phyloP scores from a whole-genome alignment of 768 basidiomycete genomes.

The Tricholoma saponaceum region DNA sequence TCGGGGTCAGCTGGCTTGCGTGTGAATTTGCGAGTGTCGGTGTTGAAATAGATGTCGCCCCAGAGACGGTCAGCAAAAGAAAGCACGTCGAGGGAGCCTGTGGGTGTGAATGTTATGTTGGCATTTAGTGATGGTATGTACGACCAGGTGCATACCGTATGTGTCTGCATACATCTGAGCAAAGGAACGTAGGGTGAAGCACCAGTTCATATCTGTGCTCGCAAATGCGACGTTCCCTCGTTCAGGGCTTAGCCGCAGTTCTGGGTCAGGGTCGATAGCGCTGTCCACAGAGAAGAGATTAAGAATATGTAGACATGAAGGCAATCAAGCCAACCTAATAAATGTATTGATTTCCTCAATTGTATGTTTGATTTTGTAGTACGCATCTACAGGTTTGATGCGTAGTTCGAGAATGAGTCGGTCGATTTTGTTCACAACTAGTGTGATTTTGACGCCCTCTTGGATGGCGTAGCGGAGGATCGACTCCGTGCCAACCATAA shows the following conservation, averaged over 20 bases:
- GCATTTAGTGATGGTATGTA: background rate
- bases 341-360: slow-evolving; percentile 98
- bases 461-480: slow-evolving; percentile 86
- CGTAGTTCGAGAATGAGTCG: slow-evolving; percentile 94
- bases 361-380: slow-evolving; percentile 98
- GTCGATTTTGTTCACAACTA: slow-evolving; percentile 98
- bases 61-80: slow-evolving; percentile 89
- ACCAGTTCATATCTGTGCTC: slow-evolving; percentile 96
- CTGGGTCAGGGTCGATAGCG: slow-evolving; percentile 84
- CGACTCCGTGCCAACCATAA: slow-evolving; percentile 91
- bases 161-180: slow-evolving; percentile 96
- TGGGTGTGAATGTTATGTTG: background rate
- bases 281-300: slow-evolving; percentile 28
- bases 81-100: slow-evolving; percentile 76
- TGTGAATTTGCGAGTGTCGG: slow-evolving; percentile 82
- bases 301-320: background rate
- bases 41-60: slow-evolving; percentile 97
- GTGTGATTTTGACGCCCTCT: slow-evolving; percentile 84
- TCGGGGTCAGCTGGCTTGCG: slow-evolving; percentile 81
- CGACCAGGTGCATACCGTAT: slow-evolving; percentile 51
- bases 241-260: slow-evolving; percentile 87
- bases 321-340: slow-evolving; percentile 62
- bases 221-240: slow-evolving; percentile 96
- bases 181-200: slow-evolving; percentile 91
- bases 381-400: slow-evolving; percentile 93